Percentiles rank a stretch among this genome's conserved stretches.
These are phyloP conservation scores for Boletus coccyginus DNA, from an alignment of 768 basidiomycete species.

Conservation along the genomic window DNA sequence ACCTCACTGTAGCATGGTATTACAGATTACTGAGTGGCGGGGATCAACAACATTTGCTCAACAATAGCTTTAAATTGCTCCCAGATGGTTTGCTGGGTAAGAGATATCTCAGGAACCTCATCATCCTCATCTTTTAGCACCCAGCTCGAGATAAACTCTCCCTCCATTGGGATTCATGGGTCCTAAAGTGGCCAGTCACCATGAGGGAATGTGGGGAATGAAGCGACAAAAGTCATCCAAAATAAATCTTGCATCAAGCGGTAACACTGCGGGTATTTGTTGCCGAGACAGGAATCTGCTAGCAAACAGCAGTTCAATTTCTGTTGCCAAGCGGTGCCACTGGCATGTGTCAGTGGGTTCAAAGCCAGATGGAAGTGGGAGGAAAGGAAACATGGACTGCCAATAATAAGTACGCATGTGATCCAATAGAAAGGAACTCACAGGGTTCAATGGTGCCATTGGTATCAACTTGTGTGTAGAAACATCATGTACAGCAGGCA, in stretches of 20 bases:
- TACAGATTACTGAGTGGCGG: no score
- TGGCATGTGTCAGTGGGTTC: neutral
- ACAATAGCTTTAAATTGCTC: neutral
- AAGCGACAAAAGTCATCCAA: neutral
- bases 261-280: neutral
- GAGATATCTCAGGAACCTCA: no score
- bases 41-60: no score
- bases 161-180: neutral
- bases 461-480: neutral
- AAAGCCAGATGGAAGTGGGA: neutral
- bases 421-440: neutral
- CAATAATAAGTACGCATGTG: neutral
- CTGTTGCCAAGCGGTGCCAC: neutral
- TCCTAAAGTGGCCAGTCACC: neutral
- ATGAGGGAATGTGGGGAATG: neutral
- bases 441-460: neutral
- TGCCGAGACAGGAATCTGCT: neutral
- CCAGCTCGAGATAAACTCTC: neutral
- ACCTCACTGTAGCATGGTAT: no score
- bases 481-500: neutral
- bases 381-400: neutral
- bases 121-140: neutral
- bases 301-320: neutral
- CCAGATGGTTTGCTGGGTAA: neutral
- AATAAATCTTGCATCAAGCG: neutral